Percentiles rank a stretch among this genome's conserved stretches.
Evolutionary conservation across 2,329 filamentous ascomycete genomes (phyloP).

Genomic region (Trichoderma cornu-damae): DNA sequence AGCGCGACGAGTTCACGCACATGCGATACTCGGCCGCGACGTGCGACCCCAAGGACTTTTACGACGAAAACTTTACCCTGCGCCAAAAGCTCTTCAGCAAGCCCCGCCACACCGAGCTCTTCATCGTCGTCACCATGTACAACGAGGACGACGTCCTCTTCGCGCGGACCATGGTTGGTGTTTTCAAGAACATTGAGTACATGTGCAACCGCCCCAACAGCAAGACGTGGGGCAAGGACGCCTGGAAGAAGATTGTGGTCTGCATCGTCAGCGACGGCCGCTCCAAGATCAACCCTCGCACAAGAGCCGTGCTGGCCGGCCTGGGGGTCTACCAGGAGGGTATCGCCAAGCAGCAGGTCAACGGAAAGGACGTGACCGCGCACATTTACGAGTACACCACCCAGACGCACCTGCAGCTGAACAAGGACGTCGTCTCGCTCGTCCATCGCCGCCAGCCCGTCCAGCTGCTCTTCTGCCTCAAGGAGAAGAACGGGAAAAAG

Average conservation of each 20-base stretch:
- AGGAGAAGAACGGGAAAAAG: slow-evolving; percentile 99
- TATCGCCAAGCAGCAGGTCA: slow-evolving; percentile 97
- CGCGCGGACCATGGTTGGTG: slow-evolving; percentile 89
- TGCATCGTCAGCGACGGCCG: slow-evolving; percentile 96
- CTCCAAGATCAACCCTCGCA: slow-evolving; percentile 92
- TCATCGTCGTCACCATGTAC: slow-evolving; percentile 98
- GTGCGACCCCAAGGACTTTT: slow-evolving; percentile 86
- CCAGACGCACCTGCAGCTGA: slow-evolving; percentile 80
- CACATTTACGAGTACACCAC: slow-evolving; percentile 97
- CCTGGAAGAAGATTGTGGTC: slow-evolving; percentile 99
- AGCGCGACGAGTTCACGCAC: slow-evolving; percentile 86
- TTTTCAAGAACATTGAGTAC: slow-evolving; percentile 98
- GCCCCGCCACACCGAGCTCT: slow-evolving; percentile 85
- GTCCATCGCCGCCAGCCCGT: slow-evolving; percentile 85
- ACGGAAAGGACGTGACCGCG: slow-evolving; percentile 90
- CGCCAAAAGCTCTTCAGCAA: slow-evolving; percentile 91
- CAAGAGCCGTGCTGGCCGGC: slow-evolving; percentile 80
- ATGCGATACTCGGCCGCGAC: slow-evolving; percentile 94
- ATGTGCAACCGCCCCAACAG: slow-evolving; percentile 92
- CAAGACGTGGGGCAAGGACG: slow-evolving; percentile 97
- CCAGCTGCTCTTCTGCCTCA: slow-evolving; percentile 95
- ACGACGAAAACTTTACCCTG: slow-evolving; percentile 82
- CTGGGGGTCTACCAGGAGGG: slow-evolving; percentile 98
- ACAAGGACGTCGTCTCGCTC: slow-evolving; percentile 80
- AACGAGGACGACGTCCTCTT: slow-evolving; percentile 98